Conservation (phyloP, 2,329 filamentous ascomycete species). For the Aspergillus fumigatiaffinis region DNA sequence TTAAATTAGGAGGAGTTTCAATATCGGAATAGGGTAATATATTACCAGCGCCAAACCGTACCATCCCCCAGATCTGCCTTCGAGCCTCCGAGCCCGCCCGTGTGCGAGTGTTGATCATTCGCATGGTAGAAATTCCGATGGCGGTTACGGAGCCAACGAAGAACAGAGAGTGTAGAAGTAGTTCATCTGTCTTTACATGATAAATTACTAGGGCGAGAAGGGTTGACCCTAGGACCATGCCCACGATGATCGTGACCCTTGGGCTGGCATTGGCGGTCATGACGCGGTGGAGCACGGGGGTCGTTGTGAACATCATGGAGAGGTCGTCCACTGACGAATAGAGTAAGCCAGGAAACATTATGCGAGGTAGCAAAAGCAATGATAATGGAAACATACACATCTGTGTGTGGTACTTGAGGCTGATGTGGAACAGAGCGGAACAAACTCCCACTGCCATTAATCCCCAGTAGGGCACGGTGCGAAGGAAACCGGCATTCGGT, state of each 20-base stretch:
- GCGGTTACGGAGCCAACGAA: slow-evolving; percentile 12
- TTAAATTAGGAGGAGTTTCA: not conserved
- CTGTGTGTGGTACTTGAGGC: slow-evolving; percentile 27
- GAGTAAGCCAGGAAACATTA: not conserved
- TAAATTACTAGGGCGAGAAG: slow-evolving; percentile 6
- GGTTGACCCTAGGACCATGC: not conserved
- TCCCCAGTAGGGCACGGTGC: slow-evolving; percentile 14
- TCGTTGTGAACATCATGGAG: slow-evolving; percentile 21
- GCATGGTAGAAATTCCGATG: slow-evolving; percentile 15
- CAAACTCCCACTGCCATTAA: slow-evolving; percentile 23
- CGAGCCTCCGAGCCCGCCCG: slow-evolving; percentile 5
- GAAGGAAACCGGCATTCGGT: slow-evolving; percentile 1
- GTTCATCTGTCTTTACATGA: slow-evolving; percentile 17
- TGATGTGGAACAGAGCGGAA: slow-evolving; percentile 22
- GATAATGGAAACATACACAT: slow-evolving; percentile 16
- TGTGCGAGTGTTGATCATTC: slow-evolving; percentile 11
- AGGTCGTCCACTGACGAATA: slow-evolving; percentile 18
- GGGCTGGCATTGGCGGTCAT: slow-evolving; percentile 13
- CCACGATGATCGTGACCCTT: slow-evolving; percentile 4
- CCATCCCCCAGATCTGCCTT: slow-evolving; percentile 16
- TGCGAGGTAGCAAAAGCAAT: not conserved
- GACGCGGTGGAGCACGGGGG: slow-evolving; percentile 18
- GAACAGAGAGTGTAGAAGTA: slow-evolving; percentile 12
- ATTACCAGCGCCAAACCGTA: slow-evolving; percentile 17
- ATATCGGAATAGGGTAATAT: not conserved